phyloP scores from a whole-genome alignment of 176 grass and related monocot genomes.

The Puccinellia tenuiflora region DNA sequence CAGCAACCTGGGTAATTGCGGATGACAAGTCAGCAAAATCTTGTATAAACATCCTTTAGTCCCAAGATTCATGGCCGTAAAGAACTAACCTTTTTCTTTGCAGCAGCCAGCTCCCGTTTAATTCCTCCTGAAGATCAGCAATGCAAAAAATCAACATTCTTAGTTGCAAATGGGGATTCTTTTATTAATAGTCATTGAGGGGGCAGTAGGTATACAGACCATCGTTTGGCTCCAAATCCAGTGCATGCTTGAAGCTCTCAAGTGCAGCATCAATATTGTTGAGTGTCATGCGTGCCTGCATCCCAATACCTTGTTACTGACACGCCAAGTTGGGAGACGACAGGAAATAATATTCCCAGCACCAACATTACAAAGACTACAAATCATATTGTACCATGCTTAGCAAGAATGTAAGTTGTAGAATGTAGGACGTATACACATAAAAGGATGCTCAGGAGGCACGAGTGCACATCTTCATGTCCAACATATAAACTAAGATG shows the following conservation, averaged over 20 bases:
- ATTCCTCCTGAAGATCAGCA: slow-evolving; percentile 52
- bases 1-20: slow-evolving; percentile 47
- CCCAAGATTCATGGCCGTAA: not conserved
- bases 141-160: slow-evolving; percentile 19
- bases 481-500: not conserved
- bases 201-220: slow-evolving; percentile 39
- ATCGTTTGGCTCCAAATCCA: slow-evolving; percentile 93
- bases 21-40: slow-evolving; percentile 8
- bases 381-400: not conserved
- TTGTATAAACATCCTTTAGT: not conserved
- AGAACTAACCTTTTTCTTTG: slow-evolving; percentile 78
- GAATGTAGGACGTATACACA: not conserved
- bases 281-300: slow-evolving; percentile 77
- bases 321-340: not conserved
- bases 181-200: slow-evolving; percentile 4
- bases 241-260: slow-evolving; percentile 77
- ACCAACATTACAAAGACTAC: slow-evolving; percentile 7
- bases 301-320: not conserved
- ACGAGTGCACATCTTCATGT: not conserved
- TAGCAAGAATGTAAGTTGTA: not conserved
- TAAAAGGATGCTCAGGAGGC: not conserved
- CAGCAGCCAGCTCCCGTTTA: slow-evolving; percentile 75
- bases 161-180: not conserved
- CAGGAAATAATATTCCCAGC: slow-evolving; percentile 3
- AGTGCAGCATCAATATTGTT: slow-evolving; percentile 88